A percentile compares a stretch with the other conserved stretches of the same genome.
phyloP scores from a whole-genome alignment of 108 stramenopile genomes.

The Discostella stelligeroides region DNA sequence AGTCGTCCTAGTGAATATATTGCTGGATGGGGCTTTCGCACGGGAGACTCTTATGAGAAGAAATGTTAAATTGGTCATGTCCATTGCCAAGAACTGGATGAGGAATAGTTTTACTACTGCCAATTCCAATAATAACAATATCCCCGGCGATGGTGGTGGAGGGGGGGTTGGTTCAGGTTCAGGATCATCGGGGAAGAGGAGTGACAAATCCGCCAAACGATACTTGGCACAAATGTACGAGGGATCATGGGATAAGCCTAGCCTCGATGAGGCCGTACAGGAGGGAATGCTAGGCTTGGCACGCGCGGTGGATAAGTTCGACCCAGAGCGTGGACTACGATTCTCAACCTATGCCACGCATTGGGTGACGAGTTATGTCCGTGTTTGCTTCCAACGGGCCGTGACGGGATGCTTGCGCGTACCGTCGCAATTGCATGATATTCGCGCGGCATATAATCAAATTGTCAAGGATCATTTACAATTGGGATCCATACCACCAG shows the following conservation, averaged over 20 bases:
- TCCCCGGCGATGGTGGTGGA: background rate
- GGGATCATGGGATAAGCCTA: constrained; percentile 60
- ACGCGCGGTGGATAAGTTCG: constrained; percentile 78
- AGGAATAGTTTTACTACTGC: constrained; percentile 34
- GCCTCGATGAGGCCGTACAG: constrained; percentile 84
- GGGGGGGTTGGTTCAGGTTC: constrained; percentile 27
- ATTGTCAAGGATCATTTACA: constrained; percentile 54
- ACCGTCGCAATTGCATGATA: constrained; percentile 61
- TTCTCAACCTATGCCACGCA: constrained; percentile 88
- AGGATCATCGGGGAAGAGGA: background rate
- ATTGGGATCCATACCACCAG: constrained; percentile 28
- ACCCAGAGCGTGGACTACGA: constrained; percentile 63
- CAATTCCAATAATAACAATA: constrained; percentile 32
- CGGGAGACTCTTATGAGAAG: constrained; percentile 58
- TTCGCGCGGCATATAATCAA: constrained; percentile 61
- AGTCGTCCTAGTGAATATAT: constrained; percentile 19
- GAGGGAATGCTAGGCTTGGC: constrained; percentile 84
- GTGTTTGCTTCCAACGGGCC: constrained; percentile 63
- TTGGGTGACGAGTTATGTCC: constrained; percentile 79
- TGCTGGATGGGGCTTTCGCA: constrained; percentile 67
- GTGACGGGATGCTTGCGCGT: constrained; percentile 66
- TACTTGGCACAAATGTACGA: constrained; percentile 45
- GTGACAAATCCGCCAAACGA: background rate
- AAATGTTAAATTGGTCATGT: constrained; percentile 73
- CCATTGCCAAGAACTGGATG: constrained; percentile 68